Conservation (phyloP, 2,329 filamentous ascomycete genomes). For the Cladophialophora carrionii region DNA sequence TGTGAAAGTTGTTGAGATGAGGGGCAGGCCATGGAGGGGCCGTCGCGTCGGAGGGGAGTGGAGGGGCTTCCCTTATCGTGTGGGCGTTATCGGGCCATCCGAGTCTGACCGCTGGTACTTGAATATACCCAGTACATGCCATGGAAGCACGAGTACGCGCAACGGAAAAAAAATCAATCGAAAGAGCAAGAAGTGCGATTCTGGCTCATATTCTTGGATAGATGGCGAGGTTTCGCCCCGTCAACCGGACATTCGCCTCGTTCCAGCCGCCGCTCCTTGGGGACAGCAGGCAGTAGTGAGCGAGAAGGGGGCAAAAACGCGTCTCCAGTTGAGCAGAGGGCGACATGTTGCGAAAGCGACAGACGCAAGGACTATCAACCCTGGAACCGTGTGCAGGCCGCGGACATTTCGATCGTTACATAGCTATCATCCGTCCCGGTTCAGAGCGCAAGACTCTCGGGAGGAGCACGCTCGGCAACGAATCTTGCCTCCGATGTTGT, state of each 20-base stretch:
- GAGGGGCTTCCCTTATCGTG: background rate
- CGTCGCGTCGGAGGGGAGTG: background rate
- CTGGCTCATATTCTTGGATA: background rate
- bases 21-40: slow-evolving; percentile 20
- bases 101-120: background rate
- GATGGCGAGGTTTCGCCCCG: background rate
- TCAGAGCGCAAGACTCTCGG: background rate
- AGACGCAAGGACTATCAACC: background rate
- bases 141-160: background rate
- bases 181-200: background rate
- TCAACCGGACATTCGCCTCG: background rate
- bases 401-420: background rate
- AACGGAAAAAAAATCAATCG: background rate
- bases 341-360: background rate
- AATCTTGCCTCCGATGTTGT: background rate
- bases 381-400: background rate
- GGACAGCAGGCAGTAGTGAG: background rate
- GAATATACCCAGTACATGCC: background rate
- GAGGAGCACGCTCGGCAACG: no score
- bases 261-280: background rate
- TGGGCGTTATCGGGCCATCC: background rate
- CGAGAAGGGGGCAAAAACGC: background rate
- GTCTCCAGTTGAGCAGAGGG: background rate
- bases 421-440: background rate
- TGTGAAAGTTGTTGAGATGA: slow-evolving; percentile 18